Evolutionary conservation across 2,329 filamentous ascomycete genomes (phyloP), one percentile per base, ranked within the genome.

Genomic region (Pseudogymnoascus sp.): DNA sequence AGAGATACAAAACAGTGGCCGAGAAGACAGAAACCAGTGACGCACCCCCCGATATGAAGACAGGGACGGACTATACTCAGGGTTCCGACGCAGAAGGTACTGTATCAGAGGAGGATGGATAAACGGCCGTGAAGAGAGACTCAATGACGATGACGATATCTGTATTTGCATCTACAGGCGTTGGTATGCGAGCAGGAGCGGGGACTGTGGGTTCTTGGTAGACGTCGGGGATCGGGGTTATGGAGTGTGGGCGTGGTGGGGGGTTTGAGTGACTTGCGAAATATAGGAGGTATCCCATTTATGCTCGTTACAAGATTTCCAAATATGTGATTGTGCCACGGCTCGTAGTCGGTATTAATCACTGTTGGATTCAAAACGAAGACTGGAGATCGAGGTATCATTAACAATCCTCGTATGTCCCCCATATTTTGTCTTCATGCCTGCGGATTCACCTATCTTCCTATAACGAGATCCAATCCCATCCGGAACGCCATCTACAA

Each of bases 401-500:
- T 52, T 52, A 52, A 52, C 45, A 30, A 2, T 26, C 45, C 26
- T 30, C 45, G 26, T 3, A 19, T 52, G 30, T 30, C 45, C 45
- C 45, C 45, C 26, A 30, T 30, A 18, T 52, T 52, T 30, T 30
- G 45, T 15, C 45, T 52, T 30, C 26, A 52, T 30, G n/a, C n/a
- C 23, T 15, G 15, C 26, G 26, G 45, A 52, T 52, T 7, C 45
- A 52, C 45, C 45, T 18, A 30, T 30, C 45, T 19, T 19, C 26
- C 26, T 7, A 52, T 30, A 52, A 15, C 45, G 26, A 52, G 45
- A 52, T 52, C 45, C 45, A 30, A 30, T 26, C 45, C 45, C 26
- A 52, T 52, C 45, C 45, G 45, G 45, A 52, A 52, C 45, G 45
- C 45, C 45, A 52, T 52, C 45, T 30, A 52, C 45, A 52, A 52